Base-by-base conservation (phyloP, 2,329 filamentous ascomycete species). In the Emericellopsis cladophorae region DNA sequence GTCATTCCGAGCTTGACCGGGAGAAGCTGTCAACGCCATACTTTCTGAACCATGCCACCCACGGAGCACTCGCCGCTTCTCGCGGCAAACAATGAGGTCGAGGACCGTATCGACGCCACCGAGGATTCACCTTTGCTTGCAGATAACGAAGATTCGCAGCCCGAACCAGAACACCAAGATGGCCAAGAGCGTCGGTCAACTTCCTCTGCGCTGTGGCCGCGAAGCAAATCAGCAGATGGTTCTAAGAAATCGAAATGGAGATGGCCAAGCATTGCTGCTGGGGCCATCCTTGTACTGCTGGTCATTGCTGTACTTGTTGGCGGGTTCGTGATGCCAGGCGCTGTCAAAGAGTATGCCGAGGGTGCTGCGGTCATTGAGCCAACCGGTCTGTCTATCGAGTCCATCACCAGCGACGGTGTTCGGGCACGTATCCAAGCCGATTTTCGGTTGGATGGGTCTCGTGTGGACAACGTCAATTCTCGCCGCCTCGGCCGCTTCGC, bases 341-440 rank as follows among this genome's bases (percentile, higher is more conserved):
- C 81, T 7, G 76, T 94, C 10, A 79, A 94, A 60, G 75, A 86
- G 55, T 98, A 98, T 60, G 85, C 84, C 38, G 82, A 90, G 60
- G 72, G 89, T 58, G 86, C 89, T 4, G 72, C 81, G 21, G 78
- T 90, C 15, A 75, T 98, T 48, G 78, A 89, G 54, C 86, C 92
- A 2, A 88, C 82, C 6, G 84, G 81, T 49, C 63, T 98, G 16
- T 87, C 88, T 2, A 79, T 98, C 44, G 84, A 92, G 52, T 86
- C 83, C 2, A 83, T 95, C 48, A 95, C 87, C 0, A 55, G 76
- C 7, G 72, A 80, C 44, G 90, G 92, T 11, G 75, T 95, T 8
- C 76, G 74, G 45, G 83, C 86, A 26, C 79, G 87, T 46, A 70
- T 98, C 37, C 81, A 89, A 53, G 90, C 84, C 16, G 81, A 84